Evolutionary conservation across 1,284 basidiomycete genomes (phyloP).

Genomic region (Fomitiporia mediterranea): DNA sequence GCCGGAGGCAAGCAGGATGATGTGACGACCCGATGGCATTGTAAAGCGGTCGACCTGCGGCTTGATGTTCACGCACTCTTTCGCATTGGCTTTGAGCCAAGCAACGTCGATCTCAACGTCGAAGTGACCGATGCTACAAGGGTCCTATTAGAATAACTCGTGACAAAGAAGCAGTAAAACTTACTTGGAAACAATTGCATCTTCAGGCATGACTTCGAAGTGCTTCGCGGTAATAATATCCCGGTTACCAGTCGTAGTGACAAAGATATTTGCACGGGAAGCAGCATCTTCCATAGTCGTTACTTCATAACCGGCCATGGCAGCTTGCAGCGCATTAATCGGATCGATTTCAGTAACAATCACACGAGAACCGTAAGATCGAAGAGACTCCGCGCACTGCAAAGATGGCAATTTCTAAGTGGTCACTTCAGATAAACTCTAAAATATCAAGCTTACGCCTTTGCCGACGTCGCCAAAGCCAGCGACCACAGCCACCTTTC

Average conservation of each 20-base stretch:
- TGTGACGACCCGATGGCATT: constrained; percentile 85
- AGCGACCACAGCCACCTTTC: constrained; percentile 98
- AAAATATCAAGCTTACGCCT: constrained; percentile 60
- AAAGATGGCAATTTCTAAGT: too few relatives aligned
- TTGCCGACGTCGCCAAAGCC: constrained; percentile 99
- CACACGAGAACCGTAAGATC: constrained; percentile 95
- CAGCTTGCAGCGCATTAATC: constrained; percentile 99
- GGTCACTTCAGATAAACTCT: background rate
- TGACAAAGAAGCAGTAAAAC: constrained; percentile 26
- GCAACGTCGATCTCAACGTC: constrained; percentile 99
- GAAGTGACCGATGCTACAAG: constrained; percentile 88
- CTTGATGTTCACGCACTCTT: constrained; percentile 87
- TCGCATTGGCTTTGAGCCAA: constrained; percentile 95
- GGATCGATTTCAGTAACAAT: constrained; percentile 98
- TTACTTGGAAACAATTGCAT: constrained; percentile 97
- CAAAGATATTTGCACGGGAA: constrained; percentile 85
- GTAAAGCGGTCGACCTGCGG: constrained; percentile 99
- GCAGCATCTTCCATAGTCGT: constrained; percentile 98
- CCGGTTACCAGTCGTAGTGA: constrained; percentile 98
- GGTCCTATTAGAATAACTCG: background rate
- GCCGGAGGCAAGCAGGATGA: constrained; percentile 97
- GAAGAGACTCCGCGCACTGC: constrained; percentile 95
- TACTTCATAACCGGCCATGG: constrained; percentile 99
- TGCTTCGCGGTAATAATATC: constrained; percentile 96
- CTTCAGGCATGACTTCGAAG: constrained; percentile 94